Conservation (phyloP, 1,139 yeast genomes). For the Taphrina wiesneri region DNA sequence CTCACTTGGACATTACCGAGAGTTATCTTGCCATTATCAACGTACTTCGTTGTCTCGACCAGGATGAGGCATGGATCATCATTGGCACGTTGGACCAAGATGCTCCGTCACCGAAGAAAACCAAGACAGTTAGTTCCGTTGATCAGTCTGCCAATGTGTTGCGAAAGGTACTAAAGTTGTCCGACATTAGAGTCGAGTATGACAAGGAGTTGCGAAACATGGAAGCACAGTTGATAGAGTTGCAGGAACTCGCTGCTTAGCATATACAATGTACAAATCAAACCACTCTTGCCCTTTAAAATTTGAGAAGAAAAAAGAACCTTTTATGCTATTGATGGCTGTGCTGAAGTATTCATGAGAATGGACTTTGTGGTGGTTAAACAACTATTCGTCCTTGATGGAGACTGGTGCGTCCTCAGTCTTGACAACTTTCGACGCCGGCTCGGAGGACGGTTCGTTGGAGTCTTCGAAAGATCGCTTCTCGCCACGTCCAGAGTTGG, state of each 20-base stretch:
- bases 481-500: constrained; percentile 16
- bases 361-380: not conserved
- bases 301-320: not conserved
- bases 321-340: not conserved
- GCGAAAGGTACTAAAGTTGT: constrained; percentile 15
- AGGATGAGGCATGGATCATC: constrained; percentile 35
- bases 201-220: constrained; percentile 17
- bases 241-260: constrained; percentile 2
- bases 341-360: not conserved
- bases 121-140: not conserved
- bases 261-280: not conserved
- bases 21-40: constrained; percentile 34
- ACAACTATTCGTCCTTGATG: not conserved
- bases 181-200: constrained; percentile 23
- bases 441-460: not conserved
- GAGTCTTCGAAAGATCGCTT: constrained; percentile 12
- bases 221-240: constrained; percentile 20
- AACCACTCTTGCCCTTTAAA: not conserved
- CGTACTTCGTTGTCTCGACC: constrained; percentile 33
- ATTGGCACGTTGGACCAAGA: constrained; percentile 14
- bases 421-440: constrained; percentile 5
- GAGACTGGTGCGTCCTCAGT: not conserved
- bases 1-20: constrained; percentile 35
- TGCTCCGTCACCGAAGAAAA: constrained; percentile 13
- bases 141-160: not conserved